Evolutionary conservation across 2,329 filamentous ascomycete species (phyloP).

Genomic region (Monosporascus ibericus): DNA sequence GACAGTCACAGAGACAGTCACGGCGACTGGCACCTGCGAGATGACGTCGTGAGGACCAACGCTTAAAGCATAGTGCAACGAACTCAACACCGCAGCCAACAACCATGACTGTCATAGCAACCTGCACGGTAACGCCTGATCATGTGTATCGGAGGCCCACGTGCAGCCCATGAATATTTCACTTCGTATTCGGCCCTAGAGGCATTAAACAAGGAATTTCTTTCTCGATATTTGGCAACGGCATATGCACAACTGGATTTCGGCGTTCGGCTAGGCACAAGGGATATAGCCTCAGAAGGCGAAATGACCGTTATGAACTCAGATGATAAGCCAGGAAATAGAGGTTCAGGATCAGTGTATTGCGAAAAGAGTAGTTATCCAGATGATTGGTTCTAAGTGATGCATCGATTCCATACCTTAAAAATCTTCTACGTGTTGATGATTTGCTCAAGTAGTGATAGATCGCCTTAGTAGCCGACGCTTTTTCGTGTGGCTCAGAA

Average conservation of each 20-base stretch:
- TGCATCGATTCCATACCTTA: not conserved
- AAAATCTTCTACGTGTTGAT: not conserved
- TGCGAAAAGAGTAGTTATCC: not conserved
- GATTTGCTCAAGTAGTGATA: not conserved
- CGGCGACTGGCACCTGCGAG: conserved; percentile 18
- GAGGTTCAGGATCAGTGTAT: not conserved
- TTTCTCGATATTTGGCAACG: not conserved
- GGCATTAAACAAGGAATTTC: not conserved
- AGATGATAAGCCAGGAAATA: not conserved
- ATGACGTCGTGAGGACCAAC: conserved; percentile 16
- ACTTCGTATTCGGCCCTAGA: not conserved
- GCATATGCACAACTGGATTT: not conserved
- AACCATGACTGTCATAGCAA: conserved; percentile 10
- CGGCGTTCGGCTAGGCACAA: not conserved
- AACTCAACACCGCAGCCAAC: conserved; percentile 5
- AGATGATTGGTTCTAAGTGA: not conserved
- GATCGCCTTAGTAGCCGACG: not conserved
- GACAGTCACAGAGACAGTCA: conserved; percentile 24
- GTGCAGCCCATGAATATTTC: conserved; percentile 3
- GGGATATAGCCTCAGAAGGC: not conserved
- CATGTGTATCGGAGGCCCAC: conserved; percentile 3
- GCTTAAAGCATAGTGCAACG: conserved; percentile 1
- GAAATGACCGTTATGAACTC: not conserved
- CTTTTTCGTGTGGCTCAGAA: too few species aligned
- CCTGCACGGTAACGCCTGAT: conserved; percentile 4